Base-by-base conservation (phyloP, 2,329 filamentous ascomycete species). In the Lasiodiplodia sp. region DNA sequence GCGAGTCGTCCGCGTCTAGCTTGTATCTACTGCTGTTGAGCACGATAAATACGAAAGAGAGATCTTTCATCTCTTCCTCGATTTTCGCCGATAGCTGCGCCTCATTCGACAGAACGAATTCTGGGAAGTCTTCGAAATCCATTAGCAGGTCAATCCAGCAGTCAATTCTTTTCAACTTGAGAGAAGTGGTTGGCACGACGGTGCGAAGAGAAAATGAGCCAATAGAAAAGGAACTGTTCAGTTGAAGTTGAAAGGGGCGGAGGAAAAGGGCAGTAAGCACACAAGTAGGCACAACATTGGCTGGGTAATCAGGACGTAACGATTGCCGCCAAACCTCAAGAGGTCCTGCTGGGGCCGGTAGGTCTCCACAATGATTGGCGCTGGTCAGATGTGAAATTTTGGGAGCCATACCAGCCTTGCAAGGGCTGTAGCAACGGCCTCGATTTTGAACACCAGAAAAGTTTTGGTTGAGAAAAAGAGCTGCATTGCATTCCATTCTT, bases 401-500 rank as follows among this genome's bases (percentile, higher is more conserved):
- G 40, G 40, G 40, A 1, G 40, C 16, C 44, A 47, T 3, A 4
- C 8, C 44, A 47, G 44, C 18, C 14, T 47, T 47, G 44, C 44
- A n/a, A 21, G 44, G 2, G 10, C 21, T 0, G 4, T 21, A 21
- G 44, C 8, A 34, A 21, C 8, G 44, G 18, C 21, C 18, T 8
- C 21, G 21, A n/a, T 8, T 11, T 47, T 47, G 31, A 37, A 38
- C 55, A 40, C 23, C n/a, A 23, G 16, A 28, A n/a, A 40, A 58
- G 8, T 1, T 16, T 8, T 51, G 2, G 31, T 34, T 18, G 31
- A 34, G 60, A 51, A 25, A 34, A 64, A 64, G n/a, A 40, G 18
- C 60, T 53, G 60, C 60, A 52, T 64, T 64, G 47, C 25, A 52
- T 64, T 52, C 60, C 60, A 37, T 34, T 49, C n/a, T 38, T 52